Evolutionary conservation across 441 rosid species (phyloP).

Genomic region (Hura crepitans): DNA sequence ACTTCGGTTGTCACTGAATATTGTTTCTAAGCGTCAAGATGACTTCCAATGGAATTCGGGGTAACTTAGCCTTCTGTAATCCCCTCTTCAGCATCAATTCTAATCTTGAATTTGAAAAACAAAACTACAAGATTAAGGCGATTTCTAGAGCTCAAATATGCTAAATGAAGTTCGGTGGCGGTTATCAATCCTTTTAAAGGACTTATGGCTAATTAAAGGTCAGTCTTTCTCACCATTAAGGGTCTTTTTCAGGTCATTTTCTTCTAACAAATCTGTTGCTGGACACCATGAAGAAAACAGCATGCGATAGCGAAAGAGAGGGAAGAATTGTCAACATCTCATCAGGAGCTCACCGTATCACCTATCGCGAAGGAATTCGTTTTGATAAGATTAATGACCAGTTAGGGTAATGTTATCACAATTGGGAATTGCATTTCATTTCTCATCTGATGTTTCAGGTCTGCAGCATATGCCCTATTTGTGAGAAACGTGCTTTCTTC

Average conservation of each 20-base stretch:
- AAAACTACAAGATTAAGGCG: background rate
- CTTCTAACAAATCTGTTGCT: conserved; percentile 54
- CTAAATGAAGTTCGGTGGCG: background rate
- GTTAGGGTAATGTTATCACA: conserved; percentile 35
- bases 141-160: background rate
- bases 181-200: background rate
- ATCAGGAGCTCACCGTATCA: conserved; percentile 42
- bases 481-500: background rate
- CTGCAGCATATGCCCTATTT: conserved; percentile 5
- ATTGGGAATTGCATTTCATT: conserved; percentile 4
- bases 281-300: conserved; percentile 62
- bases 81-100: background rate
- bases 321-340: conserved; percentile 61
- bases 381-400: conserved; percentile 49
- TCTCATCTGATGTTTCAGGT: background rate
- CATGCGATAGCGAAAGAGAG: conserved; percentile 42
- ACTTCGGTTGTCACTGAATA: background rate
- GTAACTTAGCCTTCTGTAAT: conserved; percentile 5
- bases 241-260: conserved; percentile 51
- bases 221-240: background rate
- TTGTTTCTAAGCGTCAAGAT: background rate
- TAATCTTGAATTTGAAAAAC: background rate
- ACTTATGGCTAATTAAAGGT: no score
- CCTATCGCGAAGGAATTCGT: conserved; percentile 52
- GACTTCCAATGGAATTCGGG: background rate